Base-by-base conservation (phyloP, 1,284 basidiomycete species). In the Porodaedalea pini region DNA sequence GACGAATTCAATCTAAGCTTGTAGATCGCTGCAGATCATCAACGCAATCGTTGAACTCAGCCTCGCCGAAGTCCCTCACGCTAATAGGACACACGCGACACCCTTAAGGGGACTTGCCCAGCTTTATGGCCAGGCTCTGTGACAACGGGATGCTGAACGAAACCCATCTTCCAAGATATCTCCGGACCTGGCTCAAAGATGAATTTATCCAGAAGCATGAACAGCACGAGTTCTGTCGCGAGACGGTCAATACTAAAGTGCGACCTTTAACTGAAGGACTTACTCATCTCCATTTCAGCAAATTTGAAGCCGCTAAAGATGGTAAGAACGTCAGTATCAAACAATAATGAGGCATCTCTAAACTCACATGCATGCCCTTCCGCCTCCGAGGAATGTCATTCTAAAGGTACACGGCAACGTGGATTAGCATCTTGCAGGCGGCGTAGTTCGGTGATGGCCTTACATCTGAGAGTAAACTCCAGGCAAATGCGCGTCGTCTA, bases 391-490 rank as follows among this genome's bases (percentile, higher is more conserved):
- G 54, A 61, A 62, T n/a, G 59, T 61, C 52, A 62, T 45, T 51
- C 61, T 62, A 25, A 29, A 23, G n/a, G n/a, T n/a, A n/a, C n/a
- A n/a, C n/a, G n/a, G n/a, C n/a, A n/a, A n/a, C n/a, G n/a, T n/a
- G n/a, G n/a, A n/a, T n/a, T n/a, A n/a, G n/a, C n/a, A n/a, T n/a
- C n/a, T n/a, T n/a, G 40, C 15, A 31, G 13, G 31, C 13, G 3
- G 15, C n/a, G n/a, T n/a, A n/a, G n/a, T n/a, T n/a, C n/a, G n/a
- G n/a, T n/a, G n/a, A n/a, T n/a, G n/a, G n/a, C n/a, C 63, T 53
- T 40, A 66, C 65, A 61, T 62, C 15, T 47, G 50, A 2, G 64
- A 54, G 39, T 64, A 66, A 7, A 66, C 56, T 6, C 64, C 65
- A 6, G 65, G 64, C 2, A 63, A 29, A 23, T 53, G 60, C 2